phyloP scores from a whole-genome alignment of 768 basidiomycete genomes.

The Boletus patriciae region DNA sequence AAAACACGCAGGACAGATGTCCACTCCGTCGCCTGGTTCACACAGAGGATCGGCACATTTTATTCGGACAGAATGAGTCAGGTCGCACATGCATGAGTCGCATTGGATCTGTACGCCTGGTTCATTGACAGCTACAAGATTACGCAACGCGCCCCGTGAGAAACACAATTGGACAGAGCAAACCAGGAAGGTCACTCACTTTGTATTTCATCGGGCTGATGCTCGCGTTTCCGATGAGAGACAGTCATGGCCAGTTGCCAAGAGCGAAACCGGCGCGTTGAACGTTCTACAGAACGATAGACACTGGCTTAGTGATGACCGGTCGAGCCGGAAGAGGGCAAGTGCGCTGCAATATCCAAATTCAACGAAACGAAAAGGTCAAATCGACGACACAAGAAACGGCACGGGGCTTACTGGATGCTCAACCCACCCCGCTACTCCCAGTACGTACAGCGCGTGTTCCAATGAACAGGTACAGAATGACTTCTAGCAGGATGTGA shows the following conservation, averaged over 20 bases:
- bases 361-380: background rate
- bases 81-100: conserved; percentile 80
- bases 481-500: background rate
- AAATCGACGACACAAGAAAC: background rate
- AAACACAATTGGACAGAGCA: conserved; percentile 13
- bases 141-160: conserved; percentile 33
- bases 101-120: conserved; percentile 83
- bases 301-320: background rate
- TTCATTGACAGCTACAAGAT: conserved; percentile 64
- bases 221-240: conserved; percentile 64
- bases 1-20: conserved; percentile 92
- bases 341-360: background rate
- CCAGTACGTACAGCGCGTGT: background rate
- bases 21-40: conserved; percentile 76
- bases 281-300: background rate
- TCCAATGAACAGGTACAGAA: background rate
- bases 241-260: conserved; percentile 49
- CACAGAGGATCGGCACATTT: conserved; percentile 88
- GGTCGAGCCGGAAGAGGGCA: background rate
- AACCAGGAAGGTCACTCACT: conserved; percentile 39
- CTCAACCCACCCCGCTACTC: background rate
- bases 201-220: conserved; percentile 63
- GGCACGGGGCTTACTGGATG: background rate
- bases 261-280: background rate
- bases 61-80: conserved; percentile 95